Evolutionary conservation across 2,329 filamentous ascomycete species (phyloP), one percentile per base, ranked within the genome.

Genomic region (Botrytis porri): DNA sequence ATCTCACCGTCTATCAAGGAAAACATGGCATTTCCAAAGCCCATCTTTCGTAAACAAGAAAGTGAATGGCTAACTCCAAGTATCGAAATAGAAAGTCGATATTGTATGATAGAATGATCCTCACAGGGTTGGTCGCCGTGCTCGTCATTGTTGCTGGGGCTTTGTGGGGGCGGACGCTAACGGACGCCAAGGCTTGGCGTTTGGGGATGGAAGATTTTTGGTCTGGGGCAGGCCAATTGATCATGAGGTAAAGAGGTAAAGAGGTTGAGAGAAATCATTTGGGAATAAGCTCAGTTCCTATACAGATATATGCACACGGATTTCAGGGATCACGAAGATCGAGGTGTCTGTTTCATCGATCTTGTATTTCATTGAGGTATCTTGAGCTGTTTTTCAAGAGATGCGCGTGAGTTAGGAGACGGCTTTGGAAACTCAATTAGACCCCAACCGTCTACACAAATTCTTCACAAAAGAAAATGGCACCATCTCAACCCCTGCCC

Each of bases 401-500:
- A 37, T 37, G n/a, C 63, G 37, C 63, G 63, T 65, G 63, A 20
- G 43, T 16, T 9, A 25, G 32, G 9, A 63, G 14, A 7, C 14
- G 18, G n/a, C 3, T 43, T 16, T 43, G 18, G 41, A 4, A 20
- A 43, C 18, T 43, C 41, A 29, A 29, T 7, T 57, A 14, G n/a
- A 57, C n/a, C n/a, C 7, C 51, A 29, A 57, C 5, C n/a, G 14
- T 57, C 32, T 14, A 57, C n/a, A 29, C 14, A 9, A 29, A 32
- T 29, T 57, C 51, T 9, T 25, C 51, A 3, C 16, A 14, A 35
- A 37, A 9, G n/a, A 35, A 37, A 22, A 71, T 71, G 69, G 45
- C 69, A 8, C 69, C 69, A 66, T 71, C 61, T 6, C 69, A 71
- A 65, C 39, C 12, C 5, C 60, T 65, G n/a, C 88, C 88, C 3